These are phyloP conservation scores for Coemansia sp. DNA, from an alignment of 192 early-diverging fungal species.

Conservation along the genomic window DNA sequence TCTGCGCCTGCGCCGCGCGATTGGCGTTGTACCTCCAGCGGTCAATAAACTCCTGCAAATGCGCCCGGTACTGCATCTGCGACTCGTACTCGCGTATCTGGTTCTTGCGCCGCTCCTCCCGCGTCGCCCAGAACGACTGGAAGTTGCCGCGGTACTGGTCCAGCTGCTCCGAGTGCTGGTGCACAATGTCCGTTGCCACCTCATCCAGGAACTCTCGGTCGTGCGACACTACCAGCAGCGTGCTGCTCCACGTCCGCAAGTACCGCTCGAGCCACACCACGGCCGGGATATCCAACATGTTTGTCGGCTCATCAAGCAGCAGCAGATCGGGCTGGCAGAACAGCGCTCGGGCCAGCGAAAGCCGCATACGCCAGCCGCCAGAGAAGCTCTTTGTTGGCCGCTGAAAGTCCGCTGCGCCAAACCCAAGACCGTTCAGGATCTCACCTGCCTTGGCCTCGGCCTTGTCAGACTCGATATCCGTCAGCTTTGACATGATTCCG, in stretches of 20 bases:
- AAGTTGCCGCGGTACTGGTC: slow-evolving; percentile 98
- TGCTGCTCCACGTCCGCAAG: slow-evolving; percentile 84
- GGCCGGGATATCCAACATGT: slow-evolving; percentile 92
- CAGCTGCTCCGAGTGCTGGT: slow-evolving; percentile 87
- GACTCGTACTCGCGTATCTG: slow-evolving; percentile 94
- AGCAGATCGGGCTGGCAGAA: slow-evolving; percentile 92
- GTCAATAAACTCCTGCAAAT: slow-evolving; percentile 97
- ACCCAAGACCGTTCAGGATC: slow-evolving; percentile 96
- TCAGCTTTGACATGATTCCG: slow-evolving; percentile 76
- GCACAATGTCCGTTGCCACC: slow-evolving; percentile 94
- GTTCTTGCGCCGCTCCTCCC: slow-evolving; percentile 85
- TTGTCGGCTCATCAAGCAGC: slow-evolving; percentile 88
- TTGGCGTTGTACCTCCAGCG: slow-evolving; percentile 99
- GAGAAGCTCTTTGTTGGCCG: slow-evolving; percentile 90
- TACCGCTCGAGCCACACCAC: slow-evolving; percentile 98
- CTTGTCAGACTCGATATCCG: slow-evolving; percentile 95
- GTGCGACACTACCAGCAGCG: slow-evolving; percentile 95
- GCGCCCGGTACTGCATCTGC: slow-evolving; percentile 87
- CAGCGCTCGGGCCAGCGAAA: slow-evolving; percentile 91
- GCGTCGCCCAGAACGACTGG: slow-evolving; percentile 79
- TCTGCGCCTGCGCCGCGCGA: slow-evolving; percentile 92
- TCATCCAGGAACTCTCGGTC: slow-evolving; percentile 97
- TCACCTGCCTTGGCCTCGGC: slow-evolving; percentile 93
- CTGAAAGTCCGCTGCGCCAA: slow-evolving; percentile 67
- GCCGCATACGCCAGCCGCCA: slow-evolving; percentile 99